phyloP scores from a whole-genome alignment of 805 yeast species.

The Wickerhamomyces alni region DNA sequence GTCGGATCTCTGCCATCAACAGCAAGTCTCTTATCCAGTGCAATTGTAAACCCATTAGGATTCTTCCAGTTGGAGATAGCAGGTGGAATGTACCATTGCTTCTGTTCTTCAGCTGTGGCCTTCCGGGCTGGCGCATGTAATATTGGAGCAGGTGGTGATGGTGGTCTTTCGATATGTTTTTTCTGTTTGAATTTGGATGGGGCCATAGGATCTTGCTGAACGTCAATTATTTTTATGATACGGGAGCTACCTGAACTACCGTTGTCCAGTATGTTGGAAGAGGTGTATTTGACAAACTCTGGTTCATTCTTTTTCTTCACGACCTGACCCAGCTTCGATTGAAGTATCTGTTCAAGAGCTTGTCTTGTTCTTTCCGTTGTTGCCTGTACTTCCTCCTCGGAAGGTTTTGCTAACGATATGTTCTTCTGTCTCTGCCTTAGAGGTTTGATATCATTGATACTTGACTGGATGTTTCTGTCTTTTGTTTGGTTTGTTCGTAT shows the following conservation, averaged over 20 bases:
- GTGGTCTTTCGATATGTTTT: conserved; percentile 65
- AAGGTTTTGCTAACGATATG: conserved; percentile 37
- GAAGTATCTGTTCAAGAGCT: conserved; percentile 47
- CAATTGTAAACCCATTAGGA: conserved; percentile 81
- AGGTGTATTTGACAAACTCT: conserved; percentile 40
- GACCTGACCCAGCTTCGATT: conserved; percentile 29
- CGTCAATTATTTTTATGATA: conserved; percentile 59
- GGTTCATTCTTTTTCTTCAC: conserved; percentile 28
- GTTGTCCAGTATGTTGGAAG: conserved; percentile 30
- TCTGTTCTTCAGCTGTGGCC: conserved; percentile 65
- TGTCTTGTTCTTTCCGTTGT: conserved; percentile 51
- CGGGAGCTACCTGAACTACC: conserved; percentile 29
- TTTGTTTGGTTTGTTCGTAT: conserved; percentile 15
- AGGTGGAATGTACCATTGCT: conserved; percentile 83
- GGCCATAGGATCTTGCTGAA: conserved; percentile 75
- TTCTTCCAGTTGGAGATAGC: conserved; percentile 95
- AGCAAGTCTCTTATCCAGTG: conserved; percentile 68
- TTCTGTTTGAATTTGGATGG: conserved; percentile 69
- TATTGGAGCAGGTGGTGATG: conserved; percentile 71
- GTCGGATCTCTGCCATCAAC: conserved; percentile 36
- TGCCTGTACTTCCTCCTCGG: conserved; percentile 37
- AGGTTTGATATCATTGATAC: conserved; percentile 56
- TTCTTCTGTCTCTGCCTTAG: conserved; percentile 40
- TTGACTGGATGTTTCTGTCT: conserved; percentile 30
- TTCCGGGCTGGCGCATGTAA: conserved; percentile 40